Evolutionary conservation across 176 grass and related monocot genomes (phyloP).

Genomic region (Bonia amplexicaulis): DNA sequence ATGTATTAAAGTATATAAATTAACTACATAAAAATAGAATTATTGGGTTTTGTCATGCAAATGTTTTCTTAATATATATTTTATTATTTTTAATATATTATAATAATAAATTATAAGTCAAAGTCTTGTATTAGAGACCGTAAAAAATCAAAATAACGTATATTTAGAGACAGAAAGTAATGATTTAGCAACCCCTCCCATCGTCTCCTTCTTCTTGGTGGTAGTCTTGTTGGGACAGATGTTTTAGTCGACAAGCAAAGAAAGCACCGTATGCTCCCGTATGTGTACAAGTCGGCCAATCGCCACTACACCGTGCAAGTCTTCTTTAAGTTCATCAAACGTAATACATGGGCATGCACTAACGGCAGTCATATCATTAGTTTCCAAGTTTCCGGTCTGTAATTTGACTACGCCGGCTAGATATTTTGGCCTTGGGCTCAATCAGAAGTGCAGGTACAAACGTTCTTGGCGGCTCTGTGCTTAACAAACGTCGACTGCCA

Average conservation of each 20-base stretch:
- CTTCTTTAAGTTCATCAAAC: not conserved
- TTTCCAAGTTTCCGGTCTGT: not conserved
- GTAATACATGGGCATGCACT: not conserved
- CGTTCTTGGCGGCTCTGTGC: no score
- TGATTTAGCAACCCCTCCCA: no score
- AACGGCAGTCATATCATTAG: not conserved
- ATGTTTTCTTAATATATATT: no score
- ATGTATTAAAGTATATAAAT: no score
- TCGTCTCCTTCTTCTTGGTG: not conserved
- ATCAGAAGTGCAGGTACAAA: not conserved
- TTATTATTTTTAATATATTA: no score
- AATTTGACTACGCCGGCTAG: not conserved
- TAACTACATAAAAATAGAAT: no score
- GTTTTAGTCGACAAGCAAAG: not conserved
- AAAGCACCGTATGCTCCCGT: not conserved
- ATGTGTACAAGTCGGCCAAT: not conserved
- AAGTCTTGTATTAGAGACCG: no score
- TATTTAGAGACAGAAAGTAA: no score
- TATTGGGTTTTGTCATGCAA: no score
- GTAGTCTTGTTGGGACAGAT: not conserved
- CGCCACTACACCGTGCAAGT: not conserved
- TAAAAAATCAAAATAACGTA: no score
- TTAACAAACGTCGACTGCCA: not conserved
- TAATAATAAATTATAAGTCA: no score
- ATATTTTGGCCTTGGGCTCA: not conserved